A percentile compares a stretch with the other conserved stretches of the same genome.
These are phyloP conservation scores for Tieghemostelium lacteum DNA, from an alignment of 78 protist species.

Conservation along the genomic window DNA sequence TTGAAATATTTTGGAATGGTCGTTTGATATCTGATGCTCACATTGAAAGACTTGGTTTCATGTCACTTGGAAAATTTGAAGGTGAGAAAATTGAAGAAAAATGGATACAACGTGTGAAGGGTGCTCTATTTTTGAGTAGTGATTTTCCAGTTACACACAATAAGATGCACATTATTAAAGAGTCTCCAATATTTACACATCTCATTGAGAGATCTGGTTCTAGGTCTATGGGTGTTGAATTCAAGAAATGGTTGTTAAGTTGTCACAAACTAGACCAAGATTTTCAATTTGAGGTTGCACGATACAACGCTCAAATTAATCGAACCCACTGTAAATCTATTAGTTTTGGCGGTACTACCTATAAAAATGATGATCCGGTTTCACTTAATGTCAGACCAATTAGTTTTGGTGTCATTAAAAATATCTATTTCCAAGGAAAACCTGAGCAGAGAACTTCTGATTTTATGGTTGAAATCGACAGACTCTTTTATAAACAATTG, in stretches of 20 bases:
- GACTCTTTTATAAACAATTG: slow-evolving; percentile 23
- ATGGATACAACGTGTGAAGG: slow-evolving; percentile 57
- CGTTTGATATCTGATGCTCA: slow-evolving; percentile 75
- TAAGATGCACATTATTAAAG: slow-evolving; percentile 78
- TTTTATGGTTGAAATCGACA: slow-evolving; percentile 1
- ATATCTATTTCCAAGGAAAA: slow-evolving; percentile 28
- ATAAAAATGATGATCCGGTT: slow-evolving; percentile 6
- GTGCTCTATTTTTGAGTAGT: slow-evolving; percentile 52
- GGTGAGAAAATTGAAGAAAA: slow-evolving; percentile 47
- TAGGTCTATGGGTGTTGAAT: not conserved
- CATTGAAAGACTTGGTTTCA: slow-evolving; percentile 65
- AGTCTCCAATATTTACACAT: slow-evolving; percentile 23
- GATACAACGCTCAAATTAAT: slow-evolving; percentile 14
- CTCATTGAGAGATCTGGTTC: slow-evolving; percentile 1
- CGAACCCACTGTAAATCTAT: slow-evolving; percentile 36
- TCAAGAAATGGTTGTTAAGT: slow-evolving; percentile 52
- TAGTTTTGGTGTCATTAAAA: slow-evolving; percentile 18
- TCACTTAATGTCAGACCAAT: not conserved
- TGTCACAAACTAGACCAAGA: slow-evolving; percentile 80
- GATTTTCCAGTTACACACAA: slow-evolving; percentile 80
- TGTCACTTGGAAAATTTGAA: slow-evolving; percentile 36
- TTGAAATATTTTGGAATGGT: slow-evolving; percentile 81
- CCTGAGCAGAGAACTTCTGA: slow-evolving; percentile 30
- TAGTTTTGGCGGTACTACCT: slow-evolving; percentile 14
- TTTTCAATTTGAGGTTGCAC: slow-evolving; percentile 29